Evolutionary conservation across 495 filamentous ascomycete species (phyloP).

Genomic region (Aspergillus biplanus): DNA sequence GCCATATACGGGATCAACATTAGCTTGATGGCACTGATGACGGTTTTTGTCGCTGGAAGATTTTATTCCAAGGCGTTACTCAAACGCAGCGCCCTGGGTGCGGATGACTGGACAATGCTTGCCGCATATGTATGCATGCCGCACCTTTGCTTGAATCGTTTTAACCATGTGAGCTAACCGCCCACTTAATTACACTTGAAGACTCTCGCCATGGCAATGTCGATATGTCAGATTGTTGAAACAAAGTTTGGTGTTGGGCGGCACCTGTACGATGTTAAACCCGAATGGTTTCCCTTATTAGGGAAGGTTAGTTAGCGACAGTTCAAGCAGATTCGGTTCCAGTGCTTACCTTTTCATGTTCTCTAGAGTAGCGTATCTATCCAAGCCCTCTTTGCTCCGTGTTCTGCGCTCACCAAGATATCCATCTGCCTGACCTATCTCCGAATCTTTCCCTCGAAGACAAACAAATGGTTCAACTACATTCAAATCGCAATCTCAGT

Average conservation of each 20-base stretch:
- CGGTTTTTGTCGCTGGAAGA: conserved; percentile 7
- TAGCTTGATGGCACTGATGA: conserved; percentile 9
- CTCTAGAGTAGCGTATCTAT: neutral
- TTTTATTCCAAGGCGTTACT: conserved; percentile 1
- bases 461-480: conserved; percentile 15
- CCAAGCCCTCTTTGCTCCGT: conserved; percentile 9
- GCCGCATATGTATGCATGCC: conserved; percentile 2
- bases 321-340: neutral
- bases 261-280: conserved; percentile 6
- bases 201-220: conserved; percentile 7
- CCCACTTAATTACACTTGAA: no score
- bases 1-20: conserved; percentile 8
- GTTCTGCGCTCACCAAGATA: conserved; percentile 6
- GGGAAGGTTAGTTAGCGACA: neutral
- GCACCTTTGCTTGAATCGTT: neutral
- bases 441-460: conserved; percentile 9
- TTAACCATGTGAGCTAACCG: neutral
- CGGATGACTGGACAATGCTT: conserved; percentile 14
- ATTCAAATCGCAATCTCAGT: conserved; percentile 4
- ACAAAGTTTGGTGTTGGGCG: conserved; percentile 8
- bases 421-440: conserved; percentile 13
- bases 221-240: conserved; percentile 1
- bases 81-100: conserved; percentile 1
- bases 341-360: neutral
- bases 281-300: conserved; percentile 4